A percentile compares a stretch with the other conserved stretches of the same genome.
Evolutionary conservation across 1,284 basidiomycete genomes (phyloP).

Genomic region (Heliocybe sulcata): DNA sequence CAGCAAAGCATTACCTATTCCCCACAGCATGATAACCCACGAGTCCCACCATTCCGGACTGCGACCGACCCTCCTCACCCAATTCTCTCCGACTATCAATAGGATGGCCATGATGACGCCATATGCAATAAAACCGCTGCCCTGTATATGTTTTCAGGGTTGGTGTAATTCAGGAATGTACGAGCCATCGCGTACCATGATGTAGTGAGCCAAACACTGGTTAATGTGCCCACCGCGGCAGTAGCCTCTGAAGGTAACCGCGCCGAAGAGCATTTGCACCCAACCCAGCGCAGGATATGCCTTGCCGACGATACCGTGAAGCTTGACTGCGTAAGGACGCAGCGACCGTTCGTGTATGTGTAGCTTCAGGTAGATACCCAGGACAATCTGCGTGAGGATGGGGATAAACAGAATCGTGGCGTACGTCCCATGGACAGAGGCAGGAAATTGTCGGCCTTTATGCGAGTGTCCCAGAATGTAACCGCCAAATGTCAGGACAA

Average conservation of each 20-base stretch:
- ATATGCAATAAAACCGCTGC: slow-evolving; percentile 85
- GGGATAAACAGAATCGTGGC: slow-evolving; percentile 66
- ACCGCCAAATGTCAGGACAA: slow-evolving; percentile 64
- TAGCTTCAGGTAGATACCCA: slow-evolving; percentile 90
- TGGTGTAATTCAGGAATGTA: not conserved
- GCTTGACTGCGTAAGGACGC: slow-evolving; percentile 65
- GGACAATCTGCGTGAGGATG: slow-evolving; percentile 57
- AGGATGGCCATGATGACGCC: slow-evolving; percentile 81
- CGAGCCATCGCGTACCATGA: slow-evolving; percentile 50
- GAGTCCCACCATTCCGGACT: slow-evolving; percentile 92
- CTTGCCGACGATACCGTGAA: slow-evolving; percentile 83
- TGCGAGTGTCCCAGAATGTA: slow-evolving; percentile 80
- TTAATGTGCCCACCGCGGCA: slow-evolving; percentile 68
- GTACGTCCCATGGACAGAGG: slow-evolving; percentile 64
- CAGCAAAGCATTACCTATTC: slow-evolving; percentile 36
- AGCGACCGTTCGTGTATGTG: slow-evolving; percentile 81
- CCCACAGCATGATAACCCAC: slow-evolving; percentile 85
- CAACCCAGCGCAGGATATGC: slow-evolving; percentile 84
- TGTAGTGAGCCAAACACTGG: slow-evolving; percentile 87
- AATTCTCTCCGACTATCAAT: slow-evolving; percentile 76
- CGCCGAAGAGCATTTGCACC: slow-evolving; percentile 78
- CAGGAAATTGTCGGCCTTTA: slow-evolving; percentile 65
- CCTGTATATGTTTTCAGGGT: slow-evolving; percentile 22
- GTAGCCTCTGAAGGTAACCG: slow-evolving; percentile 57
- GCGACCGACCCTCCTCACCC: slow-evolving; percentile 64